Conservation (phyloP, 2,329 filamentous ascomycete genomes). For the Sporothrix globosa region DNA sequence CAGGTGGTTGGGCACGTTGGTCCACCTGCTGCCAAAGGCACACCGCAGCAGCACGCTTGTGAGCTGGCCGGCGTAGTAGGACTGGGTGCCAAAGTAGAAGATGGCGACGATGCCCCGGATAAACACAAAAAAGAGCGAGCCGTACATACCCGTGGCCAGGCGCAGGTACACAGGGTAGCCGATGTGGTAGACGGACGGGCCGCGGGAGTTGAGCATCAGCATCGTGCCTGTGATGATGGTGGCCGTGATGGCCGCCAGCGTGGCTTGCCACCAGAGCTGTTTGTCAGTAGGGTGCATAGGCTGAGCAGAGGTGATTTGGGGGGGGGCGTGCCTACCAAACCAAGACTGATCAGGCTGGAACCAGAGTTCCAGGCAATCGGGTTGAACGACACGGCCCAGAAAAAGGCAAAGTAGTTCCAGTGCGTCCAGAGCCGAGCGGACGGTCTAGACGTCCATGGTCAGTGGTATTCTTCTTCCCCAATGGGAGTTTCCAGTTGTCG, state of each 20-base stretch:
- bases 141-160: conserved; percentile 32
- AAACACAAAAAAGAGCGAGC: conserved; percentile 34
- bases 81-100: conserved; percentile 36
- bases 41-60: conserved; percentile 33
- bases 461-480: too few species aligned
- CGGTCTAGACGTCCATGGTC: not conserved
- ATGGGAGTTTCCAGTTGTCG: too few species aligned
- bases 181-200: conserved; percentile 33
- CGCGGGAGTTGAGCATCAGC: conserved; percentile 34
- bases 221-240: conserved; percentile 25
- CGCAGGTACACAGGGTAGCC: conserved; percentile 33
- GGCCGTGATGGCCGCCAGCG: conserved; percentile 26
- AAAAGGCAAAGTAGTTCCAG: conserved; percentile 34
- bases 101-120: conserved; percentile 34
- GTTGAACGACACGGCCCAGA: conserved; percentile 34
- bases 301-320: too few species aligned
- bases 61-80: conserved; percentile 34
- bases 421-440: conserved; percentile 28
- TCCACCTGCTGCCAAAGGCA: conserved; percentile 34
- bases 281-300: not conserved
- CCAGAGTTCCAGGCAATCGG: conserved; percentile 33
- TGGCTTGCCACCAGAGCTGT: conserved; percentile 33
- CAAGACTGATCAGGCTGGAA: conserved; percentile 27
- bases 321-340: not conserved
- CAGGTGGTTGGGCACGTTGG: conserved; percentile 41